Percentiles rank a stretch among this genome's conserved stretches.
Conservation (phyloP, 208 protist genomes). For the Trypanosoma theileri region DNA sequence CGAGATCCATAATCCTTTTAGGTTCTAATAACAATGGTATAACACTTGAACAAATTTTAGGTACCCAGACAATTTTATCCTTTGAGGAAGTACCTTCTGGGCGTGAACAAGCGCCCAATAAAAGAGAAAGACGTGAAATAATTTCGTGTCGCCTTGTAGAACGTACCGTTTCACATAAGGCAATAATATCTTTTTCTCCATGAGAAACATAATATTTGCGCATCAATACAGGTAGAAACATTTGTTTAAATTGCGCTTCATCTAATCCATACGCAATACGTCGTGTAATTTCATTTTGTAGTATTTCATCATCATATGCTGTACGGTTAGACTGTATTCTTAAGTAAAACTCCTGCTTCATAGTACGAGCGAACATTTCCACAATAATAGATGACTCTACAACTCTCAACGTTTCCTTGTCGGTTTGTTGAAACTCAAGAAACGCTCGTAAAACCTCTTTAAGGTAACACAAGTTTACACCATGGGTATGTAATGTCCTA, state of each 20-base stretch:
- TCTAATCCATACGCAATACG: conserved; percentile 31
- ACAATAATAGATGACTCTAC: conserved; percentile 29
- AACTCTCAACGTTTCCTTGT: conserved; percentile 19
- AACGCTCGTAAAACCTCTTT: conserved; percentile 33
- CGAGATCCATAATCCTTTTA: conserved; percentile 20
- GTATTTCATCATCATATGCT: conserved; percentile 25
- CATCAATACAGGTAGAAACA: conserved; percentile 34
- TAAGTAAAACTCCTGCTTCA: conserved; percentile 56
- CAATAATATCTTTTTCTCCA: conserved; percentile 34
- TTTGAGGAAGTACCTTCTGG: conserved; percentile 7
- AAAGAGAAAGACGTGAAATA: conserved; percentile 32
- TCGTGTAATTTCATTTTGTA: conserved; percentile 35
- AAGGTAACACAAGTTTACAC: conserved; percentile 49
- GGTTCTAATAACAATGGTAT: conserved; percentile 37
- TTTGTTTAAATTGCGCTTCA: not conserved
- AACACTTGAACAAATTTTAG: conserved; percentile 30
- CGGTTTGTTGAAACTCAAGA: not conserved
- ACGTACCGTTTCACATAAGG: conserved; percentile 16
- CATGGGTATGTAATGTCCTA: conserved; percentile 45
- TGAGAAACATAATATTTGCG: conserved; percentile 41
- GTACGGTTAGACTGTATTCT: conserved; percentile 36
- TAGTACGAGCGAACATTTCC: conserved; percentile 48
- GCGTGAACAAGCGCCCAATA: conserved; percentile 32
- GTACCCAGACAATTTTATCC: conserved; percentile 39
- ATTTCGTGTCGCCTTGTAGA: conserved; percentile 22